phyloP scores from a whole-genome alignment of 2,329 filamentous ascomycete species.

The Coleophoma eucalyptorum region DNA sequence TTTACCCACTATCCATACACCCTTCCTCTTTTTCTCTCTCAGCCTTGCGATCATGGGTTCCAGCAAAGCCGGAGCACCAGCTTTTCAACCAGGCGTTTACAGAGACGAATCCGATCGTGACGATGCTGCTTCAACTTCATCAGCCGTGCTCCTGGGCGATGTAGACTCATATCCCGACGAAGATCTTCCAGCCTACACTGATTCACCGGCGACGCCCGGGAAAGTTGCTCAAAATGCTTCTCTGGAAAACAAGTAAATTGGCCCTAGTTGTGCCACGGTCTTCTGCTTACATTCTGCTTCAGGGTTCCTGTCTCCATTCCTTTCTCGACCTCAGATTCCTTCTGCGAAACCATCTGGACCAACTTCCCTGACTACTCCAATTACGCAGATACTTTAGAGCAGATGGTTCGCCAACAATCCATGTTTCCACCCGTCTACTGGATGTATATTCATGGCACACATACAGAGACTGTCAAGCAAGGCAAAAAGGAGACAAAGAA shows the following conservation, averaged over 20 bases:
- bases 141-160: constrained; percentile 14
- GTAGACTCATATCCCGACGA: constrained; percentile 16
- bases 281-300: not conserved
- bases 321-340: constrained; percentile 19
- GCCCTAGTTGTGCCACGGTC: not conserved
- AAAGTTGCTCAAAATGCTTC: not conserved
- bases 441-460: constrained; percentile 26
- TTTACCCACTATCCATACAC: too few species aligned
- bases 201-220: constrained; percentile 1
- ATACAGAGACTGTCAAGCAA: constrained; percentile 25
- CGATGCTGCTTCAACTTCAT: constrained; percentile 19
- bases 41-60: not conserved
- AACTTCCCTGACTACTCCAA: constrained; percentile 22
- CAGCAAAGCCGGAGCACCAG: not conserved
- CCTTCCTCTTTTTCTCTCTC: not conserved
- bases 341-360: constrained; percentile 18
- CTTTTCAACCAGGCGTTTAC: constrained; percentile 7
- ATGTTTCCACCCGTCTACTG: constrained; percentile 21
- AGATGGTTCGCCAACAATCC: constrained; percentile 22
- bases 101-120: constrained; percentile 14
- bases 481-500: constrained; percentile 44
- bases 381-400: constrained; percentile 13
- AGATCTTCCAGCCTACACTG: constrained; percentile 14
- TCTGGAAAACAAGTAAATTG: not conserved
- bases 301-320: constrained; percentile 17